Conservation (phyloP, 1,284 basidiomycete genomes). For the Ganoderma boninense region DNA sequence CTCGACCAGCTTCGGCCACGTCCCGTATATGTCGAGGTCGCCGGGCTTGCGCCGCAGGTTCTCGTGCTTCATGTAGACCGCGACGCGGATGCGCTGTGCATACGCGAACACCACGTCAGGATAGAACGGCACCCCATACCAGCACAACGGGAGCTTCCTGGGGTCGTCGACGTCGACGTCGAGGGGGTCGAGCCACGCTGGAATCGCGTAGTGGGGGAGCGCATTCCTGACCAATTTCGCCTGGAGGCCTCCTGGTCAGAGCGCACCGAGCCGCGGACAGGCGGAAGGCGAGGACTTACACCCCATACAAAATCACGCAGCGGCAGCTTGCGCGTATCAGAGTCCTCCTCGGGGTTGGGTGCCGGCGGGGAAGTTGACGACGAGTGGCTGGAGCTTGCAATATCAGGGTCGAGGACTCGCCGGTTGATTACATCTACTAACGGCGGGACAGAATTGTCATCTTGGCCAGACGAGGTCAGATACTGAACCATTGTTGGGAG, state of each 20-base stretch:
- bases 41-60: not conserved
- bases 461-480: too few relatives aligned
- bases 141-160: not conserved
- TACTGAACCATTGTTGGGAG: too few relatives aligned
- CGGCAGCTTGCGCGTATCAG: not conserved
- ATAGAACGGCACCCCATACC: not conserved
- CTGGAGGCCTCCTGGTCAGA: not conserved
- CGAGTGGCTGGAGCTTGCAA: not conserved
- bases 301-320: not conserved
- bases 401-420: not conserved
- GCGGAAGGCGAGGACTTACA: not conserved
- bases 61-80: not conserved
- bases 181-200: conserved; percentile 1
- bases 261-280: not conserved
- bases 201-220: not conserved
- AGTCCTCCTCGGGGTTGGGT: not conserved
- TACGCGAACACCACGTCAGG: not conserved
- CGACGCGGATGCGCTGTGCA: not conserved
- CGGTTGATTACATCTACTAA: too few relatives aligned
- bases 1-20: not conserved
- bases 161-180: not conserved
- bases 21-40: not conserved
- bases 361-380: not conserved
- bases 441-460: too few relatives aligned
- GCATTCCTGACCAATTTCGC: not conserved